Evolutionary conservation across 768 basidiomycete species (phyloP).

Genomic region (Boletus rubropictus): DNA sequence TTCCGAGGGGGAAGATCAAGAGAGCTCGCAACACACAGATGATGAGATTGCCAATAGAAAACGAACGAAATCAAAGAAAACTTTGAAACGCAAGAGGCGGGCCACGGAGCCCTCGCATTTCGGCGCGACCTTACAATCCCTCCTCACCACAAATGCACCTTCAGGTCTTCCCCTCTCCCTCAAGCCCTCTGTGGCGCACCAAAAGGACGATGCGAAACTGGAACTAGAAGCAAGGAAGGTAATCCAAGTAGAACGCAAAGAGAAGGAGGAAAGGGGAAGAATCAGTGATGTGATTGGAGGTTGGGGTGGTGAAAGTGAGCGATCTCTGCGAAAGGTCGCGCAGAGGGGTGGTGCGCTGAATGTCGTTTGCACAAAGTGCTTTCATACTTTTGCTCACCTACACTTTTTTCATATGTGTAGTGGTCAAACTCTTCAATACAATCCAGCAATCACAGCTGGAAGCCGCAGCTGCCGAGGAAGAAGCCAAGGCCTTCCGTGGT

Average conservation of each 20-base stretch:
- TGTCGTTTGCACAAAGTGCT: neutral
- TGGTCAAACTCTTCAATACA: constrained; percentile 83
- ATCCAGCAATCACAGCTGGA: constrained; percentile 76
- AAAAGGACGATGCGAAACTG: constrained; percentile 70
- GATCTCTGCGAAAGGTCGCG: constrained; percentile 73
- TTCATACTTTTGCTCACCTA: neutral
- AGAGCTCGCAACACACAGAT: constrained; percentile 44
- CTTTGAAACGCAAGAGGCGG: constrained; percentile 75
- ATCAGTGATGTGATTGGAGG: constrained; percentile 74
- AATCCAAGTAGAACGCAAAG: constrained; percentile 65
- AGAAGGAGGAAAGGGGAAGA: constrained; percentile 63
- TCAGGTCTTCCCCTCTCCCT: constrained; percentile 70
- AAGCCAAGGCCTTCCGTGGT: constrained; percentile 57
- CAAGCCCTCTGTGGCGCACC: constrained; percentile 64
- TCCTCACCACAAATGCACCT: constrained; percentile 67
- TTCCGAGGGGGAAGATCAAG: constrained; percentile 19
- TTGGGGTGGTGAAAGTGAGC: constrained; percentile 83
- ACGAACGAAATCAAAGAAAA: constrained; percentile 67
- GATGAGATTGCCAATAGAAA: constrained; percentile 58
- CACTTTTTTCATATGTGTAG: constrained; percentile 28
- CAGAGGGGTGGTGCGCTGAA: constrained; percentile 66
- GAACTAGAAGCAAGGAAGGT: constrained; percentile 68
- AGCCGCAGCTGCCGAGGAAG: constrained; percentile 46
- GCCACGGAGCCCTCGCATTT: constrained; percentile 72
- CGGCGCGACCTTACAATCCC: constrained; percentile 64